Base-by-base conservation (phyloP, 23 red algal species). In the Cyanidioschyzon merolae region DNA sequence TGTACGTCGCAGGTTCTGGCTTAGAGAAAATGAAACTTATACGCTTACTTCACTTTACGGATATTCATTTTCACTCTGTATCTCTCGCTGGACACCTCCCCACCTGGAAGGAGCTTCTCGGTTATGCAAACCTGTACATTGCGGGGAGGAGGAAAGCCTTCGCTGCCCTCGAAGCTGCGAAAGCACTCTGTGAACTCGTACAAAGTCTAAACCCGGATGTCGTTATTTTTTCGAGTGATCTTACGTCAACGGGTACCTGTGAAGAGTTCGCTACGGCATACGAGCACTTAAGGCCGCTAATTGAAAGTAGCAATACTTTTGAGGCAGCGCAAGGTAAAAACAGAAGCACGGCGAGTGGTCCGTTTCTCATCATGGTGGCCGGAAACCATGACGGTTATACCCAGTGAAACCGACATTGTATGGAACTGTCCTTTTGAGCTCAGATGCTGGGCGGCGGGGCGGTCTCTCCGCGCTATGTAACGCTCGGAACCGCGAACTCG, bases 371-470 rank as follows among this genome's bases (percentile, higher is more conserved):
- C 38, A 81, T 81, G 78, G 59, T 81, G 35, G 38, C 78, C 1
- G 78, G 78, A 16, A 81, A 81, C 25, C 78, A 81, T n/a, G 78
- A 81, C 41, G 41, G 78, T 1, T 81, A 81, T 40, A 63, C n/a
- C 12, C 2, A 68, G 2, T 1, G 32, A 31, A 81, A 58, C 59
- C 39, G 1, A 0, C 59, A 59, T 30, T 12, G 40, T 7, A 81
- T 81, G 78, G 78, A 81, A 30, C 57, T 40, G 39, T 57, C 38
- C 68, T 81, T 81, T 67, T 35, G 38, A 17, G 38, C 34, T 2
- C 39, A 81, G 59, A 81, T 81, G 78, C 37, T 37, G 38, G 78
- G 78, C 36, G 78, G 78, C 39, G 38, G 37, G 57, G 12, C 63
- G 29, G 32, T 32, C 12, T 32, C 63, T 3, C 63, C 63, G n/a